phyloP scores from a whole-genome alignment of 2,329 filamentous ascomycete genomes.

The Calonectria pteridis region DNA sequence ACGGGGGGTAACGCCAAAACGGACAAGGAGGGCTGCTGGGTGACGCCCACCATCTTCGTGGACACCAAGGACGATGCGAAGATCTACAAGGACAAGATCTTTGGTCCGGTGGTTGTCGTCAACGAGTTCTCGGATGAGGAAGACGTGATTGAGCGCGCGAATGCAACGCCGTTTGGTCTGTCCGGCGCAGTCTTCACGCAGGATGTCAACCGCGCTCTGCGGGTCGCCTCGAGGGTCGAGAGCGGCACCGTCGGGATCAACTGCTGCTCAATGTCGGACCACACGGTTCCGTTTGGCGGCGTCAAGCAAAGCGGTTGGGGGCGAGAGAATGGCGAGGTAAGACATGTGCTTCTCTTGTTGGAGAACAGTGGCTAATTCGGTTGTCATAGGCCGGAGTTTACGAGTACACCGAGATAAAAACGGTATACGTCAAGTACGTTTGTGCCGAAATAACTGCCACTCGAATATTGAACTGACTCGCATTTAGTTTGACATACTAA shows the following conservation, averaged over 20 bases:
- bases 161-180: not conserved
- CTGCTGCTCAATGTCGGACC: not conserved
- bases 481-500: not conserved
- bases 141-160: not conserved
- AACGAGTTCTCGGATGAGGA: not conserved
- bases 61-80: not conserved
- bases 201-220: not conserved
- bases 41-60: not conserved
- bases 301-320: not conserved
- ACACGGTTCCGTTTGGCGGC: not conserved
- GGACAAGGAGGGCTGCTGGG: not conserved
- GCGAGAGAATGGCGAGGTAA: not conserved
- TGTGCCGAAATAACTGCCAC: not conserved
- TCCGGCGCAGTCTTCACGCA: not conserved
- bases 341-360: fast-evolving
- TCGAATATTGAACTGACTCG: not conserved
- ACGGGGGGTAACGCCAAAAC: not conserved
- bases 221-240: not conserved
- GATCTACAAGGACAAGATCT: not conserved
- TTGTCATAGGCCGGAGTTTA: not conserved
- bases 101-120: not conserved
- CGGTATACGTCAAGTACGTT: not conserved
- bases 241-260: not conserved
- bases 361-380: not conserved
- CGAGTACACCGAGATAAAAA: not conserved